Evolutionary conservation across 371 early-diverging fungal species (phyloP).

Genomic region (Mortierella sp.): DNA sequence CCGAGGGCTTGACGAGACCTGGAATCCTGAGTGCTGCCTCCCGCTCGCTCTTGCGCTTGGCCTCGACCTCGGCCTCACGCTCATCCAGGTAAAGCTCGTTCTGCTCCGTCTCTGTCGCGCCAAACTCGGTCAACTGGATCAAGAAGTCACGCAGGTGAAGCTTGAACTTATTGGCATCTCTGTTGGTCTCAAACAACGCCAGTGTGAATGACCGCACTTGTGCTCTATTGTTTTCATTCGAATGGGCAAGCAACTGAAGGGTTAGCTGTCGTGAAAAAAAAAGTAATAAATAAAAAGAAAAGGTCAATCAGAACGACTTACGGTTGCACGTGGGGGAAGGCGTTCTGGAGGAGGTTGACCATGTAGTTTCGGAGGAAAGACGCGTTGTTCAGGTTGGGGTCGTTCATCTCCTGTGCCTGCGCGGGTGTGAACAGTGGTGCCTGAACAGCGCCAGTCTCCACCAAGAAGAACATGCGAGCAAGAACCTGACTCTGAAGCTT

Average conservation of each 20-base stretch:
- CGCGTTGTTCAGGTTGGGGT: constrained; percentile 83
- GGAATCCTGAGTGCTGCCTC: constrained; percentile 92
- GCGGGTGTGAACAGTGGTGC: constrained; percentile 87
- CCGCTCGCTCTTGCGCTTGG: constrained; percentile 83
- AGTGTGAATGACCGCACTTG: constrained; percentile 91
- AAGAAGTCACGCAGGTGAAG: constrained; percentile 96
- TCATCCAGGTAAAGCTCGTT: constrained; percentile 93
- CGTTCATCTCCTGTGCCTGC: constrained; percentile 62
- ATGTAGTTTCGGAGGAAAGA: constrained; percentile 87
- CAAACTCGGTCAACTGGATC: constrained; percentile 82
- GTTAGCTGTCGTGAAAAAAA: neutral
- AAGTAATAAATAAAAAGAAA: neutral
- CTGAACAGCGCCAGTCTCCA: constrained; percentile 83
- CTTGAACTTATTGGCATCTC: constrained; percentile 88
- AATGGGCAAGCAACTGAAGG: neutral
- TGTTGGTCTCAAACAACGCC: constrained; percentile 87
- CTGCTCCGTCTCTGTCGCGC: constrained; percentile 69
- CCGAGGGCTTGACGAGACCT: constrained; percentile 96
- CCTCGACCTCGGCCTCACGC: constrained; percentile 89
- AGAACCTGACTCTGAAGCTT: constrained; percentile 92
- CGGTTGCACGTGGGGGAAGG: constrained; percentile 94
- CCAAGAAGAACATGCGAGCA: constrained; percentile 89
- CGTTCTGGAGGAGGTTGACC: constrained; percentile 81
- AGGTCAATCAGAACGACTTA: constrained; percentile 47
- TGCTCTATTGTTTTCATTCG: constrained; percentile 58